Evolutionary conservation across 2,329 filamentous ascomycete genomes (phyloP).

Genomic region (Aspergillus fumigatiaffinis): DNA sequence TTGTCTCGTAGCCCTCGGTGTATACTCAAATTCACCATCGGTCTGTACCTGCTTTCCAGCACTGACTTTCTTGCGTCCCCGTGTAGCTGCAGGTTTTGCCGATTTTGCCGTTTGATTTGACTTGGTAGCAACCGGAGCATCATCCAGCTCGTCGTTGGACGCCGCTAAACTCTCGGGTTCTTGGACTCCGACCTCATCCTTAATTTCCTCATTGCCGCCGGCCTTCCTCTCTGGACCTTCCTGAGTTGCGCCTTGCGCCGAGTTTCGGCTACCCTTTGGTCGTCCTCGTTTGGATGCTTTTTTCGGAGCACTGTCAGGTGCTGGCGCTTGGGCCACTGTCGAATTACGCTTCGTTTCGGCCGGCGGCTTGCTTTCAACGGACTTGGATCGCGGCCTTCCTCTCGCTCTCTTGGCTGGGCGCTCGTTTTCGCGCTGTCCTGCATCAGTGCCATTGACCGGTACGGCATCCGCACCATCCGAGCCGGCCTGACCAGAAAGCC

Average conservation of each 20-base stretch:
- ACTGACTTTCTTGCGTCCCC: slow-evolving; percentile 24
- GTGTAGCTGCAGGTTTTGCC: slow-evolving; percentile 17
- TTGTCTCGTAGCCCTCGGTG: slow-evolving; percentile 28
- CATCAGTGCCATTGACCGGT: slow-evolving; percentile 28
- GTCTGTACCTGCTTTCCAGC: slow-evolving; percentile 26
- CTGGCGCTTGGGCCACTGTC: slow-evolving; percentile 17
- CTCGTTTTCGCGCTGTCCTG: slow-evolving; percentile 28
- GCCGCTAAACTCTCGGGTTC: slow-evolving; percentile 16
- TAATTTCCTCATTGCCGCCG: slow-evolving; percentile 37
- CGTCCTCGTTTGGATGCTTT: slow-evolving; percentile 26
- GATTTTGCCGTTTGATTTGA: slow-evolving; percentile 16
- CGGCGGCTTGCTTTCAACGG: slow-evolving; percentile 33
- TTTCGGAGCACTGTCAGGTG: slow-evolving; percentile 16
- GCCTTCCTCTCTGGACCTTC: slow-evolving; percentile 39
- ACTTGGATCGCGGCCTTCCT: slow-evolving; percentile 41
- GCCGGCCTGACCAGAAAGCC: slow-evolving; percentile 45
- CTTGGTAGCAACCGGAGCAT: slow-evolving; percentile 14
- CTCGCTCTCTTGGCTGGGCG: slow-evolving; percentile 35
- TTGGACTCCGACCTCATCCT: slow-evolving; percentile 27
- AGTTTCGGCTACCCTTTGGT: slow-evolving; percentile 28
- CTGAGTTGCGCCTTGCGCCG: slow-evolving; percentile 20
- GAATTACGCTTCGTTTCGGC: slow-evolving; percentile 26
- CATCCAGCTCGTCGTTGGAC: slow-evolving; percentile 26
- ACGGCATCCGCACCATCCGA: slow-evolving; percentile 44
- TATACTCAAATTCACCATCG: slow-evolving; percentile 42